Evolutionary conservation across 1,139 yeast species (phyloP), one percentile per base, ranked within the genome.

Genomic region (Kurtzmaniella quercitrusa): DNA sequence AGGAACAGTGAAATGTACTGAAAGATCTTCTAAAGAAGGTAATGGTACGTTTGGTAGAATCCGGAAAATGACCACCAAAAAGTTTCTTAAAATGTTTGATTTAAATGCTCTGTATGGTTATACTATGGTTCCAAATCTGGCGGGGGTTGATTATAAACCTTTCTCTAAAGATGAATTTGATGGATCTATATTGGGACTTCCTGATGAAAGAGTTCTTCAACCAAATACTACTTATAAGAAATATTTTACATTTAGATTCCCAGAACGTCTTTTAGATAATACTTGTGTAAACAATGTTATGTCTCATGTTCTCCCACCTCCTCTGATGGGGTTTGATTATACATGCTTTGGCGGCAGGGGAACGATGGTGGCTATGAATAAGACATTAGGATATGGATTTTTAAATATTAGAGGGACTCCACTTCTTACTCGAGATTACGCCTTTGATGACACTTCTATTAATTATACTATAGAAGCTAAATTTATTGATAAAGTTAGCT

Each of bases 181-280:
- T 56, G 77, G 75, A 1, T 62, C 78, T 38, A 48, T 56, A 8
- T 56, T 80, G 43, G 89, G 87, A 0, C 58, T 84, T 12, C 75
- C 79, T 0, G 63, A 73, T 46, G 74, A 72, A 48, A 63, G 85
- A 49, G 56, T 74, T 0, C 62, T 84, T 29, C 60, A 63, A 43
- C 85, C 89, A 0, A 62, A 73, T 15, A 59, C 60, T 1, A 74
- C 66, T 49, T 80, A 81, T 55, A 82, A 82, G 54, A 83, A 83
- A 56, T 77, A 72, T 52, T 82, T 84, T 58, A 74, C 79, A 23
- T 83, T 84, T 59, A 80, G 74, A 55, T 73, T 84, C 45, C 91
- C 90, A 0, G 65, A 67, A 34, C 73, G 70, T 45, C 60, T 82
- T 38, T 61, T 84, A 37, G 90, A 83, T 53, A 74, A 73, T 31